A percentile compares a stretch with the other conserved stretches of the same genome.
These are phyloP conservation scores for Pseudonitzschia delicatissima DNA, from an alignment of 108 stramenopile genomes.

Conservation along the genomic window DNA sequence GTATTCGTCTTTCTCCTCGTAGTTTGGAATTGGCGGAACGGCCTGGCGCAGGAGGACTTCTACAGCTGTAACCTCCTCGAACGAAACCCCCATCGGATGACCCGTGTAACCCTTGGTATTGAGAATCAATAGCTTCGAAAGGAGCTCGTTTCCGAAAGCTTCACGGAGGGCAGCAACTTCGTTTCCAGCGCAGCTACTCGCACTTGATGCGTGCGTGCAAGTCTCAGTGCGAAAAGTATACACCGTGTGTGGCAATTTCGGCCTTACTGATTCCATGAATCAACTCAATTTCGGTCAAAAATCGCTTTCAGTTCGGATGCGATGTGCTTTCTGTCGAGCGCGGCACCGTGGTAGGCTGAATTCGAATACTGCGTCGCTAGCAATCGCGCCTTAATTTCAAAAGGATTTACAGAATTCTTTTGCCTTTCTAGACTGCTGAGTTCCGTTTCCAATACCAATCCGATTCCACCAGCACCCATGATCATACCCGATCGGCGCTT, in stretches of 20 bases:
- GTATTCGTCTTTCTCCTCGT: slow-evolving; percentile 76
- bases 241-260: slow-evolving; percentile 89
- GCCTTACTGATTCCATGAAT: slow-evolving; percentile 88
- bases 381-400: slow-evolving; percentile 76
- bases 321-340: slow-evolving; percentile 92
- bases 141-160: slow-evolving; percentile 89
- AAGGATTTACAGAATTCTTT: slow-evolving; percentile 45
- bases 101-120: slow-evolving; percentile 97
- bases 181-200: slow-evolving; percentile 91
- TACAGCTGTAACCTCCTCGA: slow-evolving; percentile 94
- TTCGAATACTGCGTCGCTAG: slow-evolving; percentile 93
- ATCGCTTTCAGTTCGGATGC: slow-evolving; percentile 86
- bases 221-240: slow-evolving; percentile 98
- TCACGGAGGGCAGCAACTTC: slow-evolving; percentile 86
- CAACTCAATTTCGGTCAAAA: slow-evolving; percentile 83
- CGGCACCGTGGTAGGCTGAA: slow-evolving; percentile 94
- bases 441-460: slow-evolving; percentile 90
- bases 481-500: slow-evolving; percentile 90
- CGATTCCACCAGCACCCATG: slow-evolving; percentile 93
- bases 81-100: slow-evolving; percentile 96
- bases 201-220: slow-evolving; percentile 88
- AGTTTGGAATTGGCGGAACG: slow-evolving; percentile 92
- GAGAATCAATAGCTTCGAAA: slow-evolving; percentile 82
- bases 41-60: slow-evolving; percentile 82
- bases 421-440: slow-evolving; percentile 64